Evolutionary conservation across 257 asterid species (phyloP).

Genomic region (Buddleja alternifolia): DNA sequence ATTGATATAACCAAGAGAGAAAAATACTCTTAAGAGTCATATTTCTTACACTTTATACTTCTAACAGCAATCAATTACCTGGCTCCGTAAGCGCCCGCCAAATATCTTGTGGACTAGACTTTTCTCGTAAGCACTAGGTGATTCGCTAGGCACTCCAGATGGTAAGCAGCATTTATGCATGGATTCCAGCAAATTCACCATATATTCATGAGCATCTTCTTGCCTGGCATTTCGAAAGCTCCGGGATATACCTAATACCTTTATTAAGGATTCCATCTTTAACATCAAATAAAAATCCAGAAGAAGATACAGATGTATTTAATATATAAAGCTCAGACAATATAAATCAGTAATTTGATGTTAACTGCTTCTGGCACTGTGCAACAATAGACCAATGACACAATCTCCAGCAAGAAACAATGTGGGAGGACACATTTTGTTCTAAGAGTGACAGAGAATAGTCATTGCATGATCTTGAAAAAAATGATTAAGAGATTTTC

Average conservation of each 20-base stretch:
- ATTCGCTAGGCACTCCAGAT: slow-evolving; percentile 92
- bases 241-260: slow-evolving; percentile 77
- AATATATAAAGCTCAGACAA: slow-evolving; percentile 2
- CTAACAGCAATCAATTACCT: slow-evolving; percentile 49
- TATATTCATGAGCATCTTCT: slow-evolving; percentile 98
- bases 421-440: not conserved
- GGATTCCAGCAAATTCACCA: slow-evolving; percentile 92
- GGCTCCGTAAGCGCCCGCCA: slow-evolving; percentile 94
- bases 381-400: not conserved
- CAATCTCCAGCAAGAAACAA: not conserved
- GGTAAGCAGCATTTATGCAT: slow-evolving; percentile 99
- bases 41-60: slow-evolving; percentile 3
- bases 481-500: slow-evolving; percentile 3
- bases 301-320: not conserved
- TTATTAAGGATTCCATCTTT: slow-evolving; percentile 50
- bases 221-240: slow-evolving; percentile 88
- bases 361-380: not conserved
- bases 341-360: not conserved
- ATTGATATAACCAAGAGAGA: not conserved
- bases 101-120: slow-evolving; percentile 97
- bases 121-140: slow-evolving; percentile 89
- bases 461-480: not conserved
- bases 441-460: not conserved
- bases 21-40: not conserved
- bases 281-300: slow-evolving; percentile 3